Conservation (phyloP, 306 rosid species). For the Astragalus glycyphyllos region DNA sequence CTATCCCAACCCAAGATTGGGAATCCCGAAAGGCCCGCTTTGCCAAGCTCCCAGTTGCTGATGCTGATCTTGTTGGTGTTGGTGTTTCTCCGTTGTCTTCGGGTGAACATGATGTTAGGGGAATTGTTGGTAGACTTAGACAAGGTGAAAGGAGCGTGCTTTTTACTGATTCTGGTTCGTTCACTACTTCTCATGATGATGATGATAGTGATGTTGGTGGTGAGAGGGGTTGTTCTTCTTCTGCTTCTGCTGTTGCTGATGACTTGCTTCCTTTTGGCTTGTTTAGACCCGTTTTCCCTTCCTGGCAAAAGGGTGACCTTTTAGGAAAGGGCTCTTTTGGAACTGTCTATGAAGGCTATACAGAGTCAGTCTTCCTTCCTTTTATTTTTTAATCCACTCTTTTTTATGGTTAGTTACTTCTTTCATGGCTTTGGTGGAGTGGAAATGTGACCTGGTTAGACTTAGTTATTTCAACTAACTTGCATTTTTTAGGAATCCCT, state of each 20-base stretch:
- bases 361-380: conserved; percentile 47
- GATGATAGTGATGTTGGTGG: conserved; percentile 44
- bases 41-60: not conserved
- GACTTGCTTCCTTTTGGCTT: conserved; percentile 35
- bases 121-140: not conserved
- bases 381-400: not conserved
- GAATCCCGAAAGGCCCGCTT: conserved; percentile 52
- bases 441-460: not conserved
- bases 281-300: conserved; percentile 50
- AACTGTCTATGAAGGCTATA: conserved; percentile 67
- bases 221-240: conserved; percentile 16
- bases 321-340: conserved; percentile 74
- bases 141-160: conserved; percentile 42
- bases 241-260: conserved; percentile 15
- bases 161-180: conserved; percentile 49
- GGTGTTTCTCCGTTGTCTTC: conserved; percentile 46
- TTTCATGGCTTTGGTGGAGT: no score
- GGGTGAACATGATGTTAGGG: conserved; percentile 45
- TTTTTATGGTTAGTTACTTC: no score
- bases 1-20: conserved; percentile 66
- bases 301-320: conserved; percentile 70
- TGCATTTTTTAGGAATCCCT: not conserved
- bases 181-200: conserved; percentile 48
- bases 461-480: not conserved
- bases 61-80: conserved; percentile 9